These are phyloP conservation scores for Macrotyloma uniflorum DNA, from an alignment of 306 rosid genomes.

Conservation along the genomic window DNA sequence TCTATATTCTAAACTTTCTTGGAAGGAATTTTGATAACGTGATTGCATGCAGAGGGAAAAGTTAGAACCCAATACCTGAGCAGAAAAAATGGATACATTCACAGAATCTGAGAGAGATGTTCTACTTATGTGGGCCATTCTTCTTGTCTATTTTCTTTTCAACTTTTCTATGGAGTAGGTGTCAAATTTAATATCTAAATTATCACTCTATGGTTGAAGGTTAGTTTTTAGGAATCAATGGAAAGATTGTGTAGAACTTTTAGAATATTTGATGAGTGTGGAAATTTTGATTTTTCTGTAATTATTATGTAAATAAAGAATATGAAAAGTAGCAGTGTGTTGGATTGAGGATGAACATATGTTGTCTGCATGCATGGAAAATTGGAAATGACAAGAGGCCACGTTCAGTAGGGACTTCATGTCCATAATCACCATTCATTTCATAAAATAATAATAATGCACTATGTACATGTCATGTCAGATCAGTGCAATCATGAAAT, in stretches of 20 bases:
- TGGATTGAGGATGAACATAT: neutral
- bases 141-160: neutral
- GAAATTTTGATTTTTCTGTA: too few relatives aligned
- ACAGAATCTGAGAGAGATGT: neutral
- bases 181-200: too few relatives aligned
- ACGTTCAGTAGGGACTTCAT: conserved; percentile 30
- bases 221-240: too few relatives aligned
- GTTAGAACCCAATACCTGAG: too few relatives aligned
- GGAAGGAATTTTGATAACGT: too few relatives aligned
- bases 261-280: too few relatives aligned
- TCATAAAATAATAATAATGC: neutral
- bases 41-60: too few relatives aligned
- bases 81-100: neutral
- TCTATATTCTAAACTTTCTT: too few relatives aligned
- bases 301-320: neutral
- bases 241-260: too few relatives aligned
- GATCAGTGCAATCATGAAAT: neutral
- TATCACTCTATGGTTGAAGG: too few relatives aligned
- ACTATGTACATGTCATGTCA: neutral
- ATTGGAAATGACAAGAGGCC: conserved; percentile 8
- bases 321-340: neutral
- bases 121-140: neutral
- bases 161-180: neutral
- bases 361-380: neutral
- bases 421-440: conserved; percentile 11